Evolutionary conservation across 768 basidiomycete species (phyloP), one percentile per base, ranked within the genome.

Genomic region (Nevesoporus exiguus): DNA sequence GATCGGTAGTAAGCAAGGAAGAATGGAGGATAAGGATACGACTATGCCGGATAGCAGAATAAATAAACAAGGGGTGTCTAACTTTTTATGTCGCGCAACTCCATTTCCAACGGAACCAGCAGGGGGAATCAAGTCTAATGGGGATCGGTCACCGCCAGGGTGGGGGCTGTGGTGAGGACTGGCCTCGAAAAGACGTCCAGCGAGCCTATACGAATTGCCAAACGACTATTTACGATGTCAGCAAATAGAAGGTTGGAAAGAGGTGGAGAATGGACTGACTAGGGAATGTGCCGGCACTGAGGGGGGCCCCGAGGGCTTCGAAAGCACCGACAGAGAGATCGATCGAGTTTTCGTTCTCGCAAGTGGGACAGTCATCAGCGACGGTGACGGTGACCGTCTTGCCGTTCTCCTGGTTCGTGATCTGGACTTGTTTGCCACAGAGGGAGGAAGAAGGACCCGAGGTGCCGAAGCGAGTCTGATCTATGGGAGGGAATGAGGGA

Each of bases 281-380:
- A 46, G 73, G 61, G 55, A 90, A 75, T 54, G 73, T 60, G 57
- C 93, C 93, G 22, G 76, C 65, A 7, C 61, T 63, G 40, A 75
- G 64, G 44, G 68, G 51, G 43, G 80, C 82, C 0, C 11, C 17
- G 53, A 95, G 78, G 15, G 67, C 61, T 24, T 71, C 29, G 80
- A 95, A 94, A 42, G 89, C 87, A 50, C 64, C 82, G 47, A 60
- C 51, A n/a, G 88, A 90, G 40, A 90, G 75, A 63, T 91, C 88
- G 65, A 97, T 83, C 15, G 85, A 88, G 69, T 86, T 78, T 27
- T 33, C 31, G 61, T 80, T 82, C 0, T 64, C 47, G 74, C 92
- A 96, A 19, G 85, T 86, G 24, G 92, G 91, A 77, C 93, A 97
- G 34, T 78, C 84, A 61, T 93, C 92, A 13, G 80, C 89, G 58